Percentiles rank a stretch among this genome's conserved stretches.
Evolutionary conservation across 2,329 filamentous ascomycete genomes (phyloP).

Genomic region (Diplodia seriata): DNA sequence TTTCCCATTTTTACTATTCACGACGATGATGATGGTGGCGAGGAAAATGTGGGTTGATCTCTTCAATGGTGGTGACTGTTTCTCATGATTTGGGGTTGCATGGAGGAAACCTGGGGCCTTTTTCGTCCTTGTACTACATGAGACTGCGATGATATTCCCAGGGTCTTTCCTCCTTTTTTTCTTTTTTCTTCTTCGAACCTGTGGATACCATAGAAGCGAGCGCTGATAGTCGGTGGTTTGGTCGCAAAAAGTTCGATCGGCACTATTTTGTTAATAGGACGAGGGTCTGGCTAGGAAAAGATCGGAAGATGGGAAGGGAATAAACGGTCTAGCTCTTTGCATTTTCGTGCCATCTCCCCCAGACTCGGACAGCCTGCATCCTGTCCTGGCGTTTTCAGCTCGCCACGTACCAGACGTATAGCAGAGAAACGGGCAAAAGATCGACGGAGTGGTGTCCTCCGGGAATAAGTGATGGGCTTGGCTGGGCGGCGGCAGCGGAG

Average conservation of each 20-base stretch:
- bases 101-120: neutral
- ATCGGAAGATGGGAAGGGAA: neutral
- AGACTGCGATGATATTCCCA: neutral
- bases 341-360: neutral
- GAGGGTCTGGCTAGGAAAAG: neutral
- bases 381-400: neutral
- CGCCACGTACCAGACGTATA: neutral
- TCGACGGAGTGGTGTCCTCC: neutral
- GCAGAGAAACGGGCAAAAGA: neutral
- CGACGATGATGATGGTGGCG: neutral
- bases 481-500: neutral
- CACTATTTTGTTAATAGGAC: neutral
- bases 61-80: too few species aligned
- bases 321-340: constrained; percentile 1
- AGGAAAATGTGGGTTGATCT: neutral
- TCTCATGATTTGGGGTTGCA: neutral
- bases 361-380: neutral
- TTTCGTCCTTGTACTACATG: constrained; percentile 2
- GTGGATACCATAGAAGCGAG: constrained; percentile 22
- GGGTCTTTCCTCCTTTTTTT: neutral
- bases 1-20: neutral
- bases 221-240: constrained; percentile 1
- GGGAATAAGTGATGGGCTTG: neutral
- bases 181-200: neutral
- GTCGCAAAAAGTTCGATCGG: neutral